phyloP scores from a whole-genome alignment of 2,329 filamentous ascomycete species.

The Plenodomus tracheiphilus region DNA sequence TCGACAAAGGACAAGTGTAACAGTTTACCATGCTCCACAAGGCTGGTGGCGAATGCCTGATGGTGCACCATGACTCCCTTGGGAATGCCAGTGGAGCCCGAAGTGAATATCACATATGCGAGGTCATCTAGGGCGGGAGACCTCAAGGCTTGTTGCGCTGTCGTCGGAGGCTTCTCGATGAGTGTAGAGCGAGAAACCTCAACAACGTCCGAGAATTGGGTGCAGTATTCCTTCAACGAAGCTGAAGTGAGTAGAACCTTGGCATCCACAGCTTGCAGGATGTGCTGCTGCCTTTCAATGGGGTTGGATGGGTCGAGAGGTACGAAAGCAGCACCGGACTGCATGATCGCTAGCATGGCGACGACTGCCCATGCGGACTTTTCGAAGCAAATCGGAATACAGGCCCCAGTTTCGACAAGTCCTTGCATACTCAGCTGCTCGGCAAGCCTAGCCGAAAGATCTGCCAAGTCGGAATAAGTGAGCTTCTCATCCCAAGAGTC shows the following conservation, averaged over 20 bases:
- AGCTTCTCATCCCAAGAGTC: too few relatives aligned
- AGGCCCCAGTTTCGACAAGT: too few relatives aligned
- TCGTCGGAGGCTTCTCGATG: slow-evolving; percentile 44
- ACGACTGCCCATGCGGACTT: slow-evolving; percentile 29
- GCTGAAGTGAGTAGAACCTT: slow-evolving; percentile 7
- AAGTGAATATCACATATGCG: slow-evolving; percentile 69
- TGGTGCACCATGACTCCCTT: slow-evolving; percentile 69
- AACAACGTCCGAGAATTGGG: too few relatives aligned
- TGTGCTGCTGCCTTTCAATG: slow-evolving; percentile 30
- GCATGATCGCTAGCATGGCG: slow-evolving; percentile 48
- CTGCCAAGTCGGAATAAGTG: too few relatives aligned
- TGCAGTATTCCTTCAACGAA: too few relatives aligned
- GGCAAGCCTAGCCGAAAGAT: too few relatives aligned
- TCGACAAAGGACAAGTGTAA: slow-evolving; percentile 51
- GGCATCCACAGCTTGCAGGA: slow-evolving; percentile 29
- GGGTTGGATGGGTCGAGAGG: slow-evolving; percentile 36
- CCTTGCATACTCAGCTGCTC: too few relatives aligned
- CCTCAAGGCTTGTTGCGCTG: too few relatives aligned
- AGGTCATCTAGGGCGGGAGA: slow-evolving; percentile 57
- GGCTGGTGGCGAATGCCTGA: too few relatives aligned
- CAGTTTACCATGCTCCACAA: too few relatives aligned
- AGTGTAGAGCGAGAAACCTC: too few relatives aligned
- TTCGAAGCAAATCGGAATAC: slow-evolving; percentile 28
- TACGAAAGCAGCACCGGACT: slow-evolving; percentile 49
- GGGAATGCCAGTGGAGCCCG: slow-evolving; percentile 56